A percentile compares a stretch with the other conserved stretches of the same genome.
phyloP scores from a whole-genome alignment of 768 basidiomycete genomes.

The Holtermannia corniformis region DNA sequence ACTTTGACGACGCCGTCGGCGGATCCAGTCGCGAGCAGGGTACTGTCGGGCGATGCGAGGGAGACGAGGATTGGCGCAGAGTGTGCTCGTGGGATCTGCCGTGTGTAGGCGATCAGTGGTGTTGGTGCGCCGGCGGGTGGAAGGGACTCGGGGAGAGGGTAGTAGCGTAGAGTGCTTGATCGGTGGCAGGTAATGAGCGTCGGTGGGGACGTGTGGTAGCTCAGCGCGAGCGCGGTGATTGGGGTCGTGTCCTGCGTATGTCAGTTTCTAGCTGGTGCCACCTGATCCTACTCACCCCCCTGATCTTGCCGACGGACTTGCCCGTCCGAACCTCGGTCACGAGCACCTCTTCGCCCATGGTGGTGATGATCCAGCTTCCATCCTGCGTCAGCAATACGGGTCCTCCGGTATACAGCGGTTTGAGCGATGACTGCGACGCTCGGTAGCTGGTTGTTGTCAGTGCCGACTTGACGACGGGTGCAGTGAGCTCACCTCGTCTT shows the following conservation, averaged over 20 bases:
- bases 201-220: constrained; percentile 51
- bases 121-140: constrained; percentile 28
- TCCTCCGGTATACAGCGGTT: constrained; percentile 78
- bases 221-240: constrained; percentile 69
- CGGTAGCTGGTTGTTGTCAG: constrained; percentile 26
- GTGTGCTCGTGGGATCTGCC: constrained; percentile 74
- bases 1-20: constrained; percentile 96
- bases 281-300: constrained; percentile 54
- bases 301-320: constrained; percentile 65
- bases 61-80: constrained; percentile 90
- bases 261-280: not conserved
- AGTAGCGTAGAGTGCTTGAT: constrained; percentile 71
- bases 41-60: constrained; percentile 59
- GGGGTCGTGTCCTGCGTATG: constrained; percentile 65
- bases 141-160: constrained; percentile 54
- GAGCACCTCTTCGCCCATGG: constrained; percentile 74
- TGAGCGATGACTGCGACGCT: constrained; percentile 37
- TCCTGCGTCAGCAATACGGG: constrained; percentile 70
- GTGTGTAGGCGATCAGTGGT: constrained; percentile 54
- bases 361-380: constrained; percentile 70
- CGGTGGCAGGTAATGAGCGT: constrained; percentile 72
- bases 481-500: constrained; percentile 23
- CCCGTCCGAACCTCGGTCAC: constrained; percentile 72
- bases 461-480: not conserved
- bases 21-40: constrained; percentile 87